Evolutionary conservation across 2,329 filamentous ascomycete genomes (phyloP).

Genomic region (Paecilomyces sp.): DNA sequence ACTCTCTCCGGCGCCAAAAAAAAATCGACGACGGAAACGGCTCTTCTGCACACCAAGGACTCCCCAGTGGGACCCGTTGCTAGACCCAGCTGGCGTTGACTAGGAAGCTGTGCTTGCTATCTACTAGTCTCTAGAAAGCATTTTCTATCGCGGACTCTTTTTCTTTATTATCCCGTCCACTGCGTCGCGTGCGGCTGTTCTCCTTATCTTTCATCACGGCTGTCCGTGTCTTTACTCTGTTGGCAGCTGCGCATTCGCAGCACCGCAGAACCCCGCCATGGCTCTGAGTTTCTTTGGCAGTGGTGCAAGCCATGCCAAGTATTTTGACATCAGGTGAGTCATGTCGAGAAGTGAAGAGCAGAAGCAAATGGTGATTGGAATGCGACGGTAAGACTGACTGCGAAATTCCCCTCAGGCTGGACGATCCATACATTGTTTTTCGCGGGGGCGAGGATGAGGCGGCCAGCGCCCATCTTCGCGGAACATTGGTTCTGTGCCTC

Average conservation of each 20-base stretch:
- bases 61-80: background rate
- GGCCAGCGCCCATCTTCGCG: constrained; percentile 66
- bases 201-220: background rate
- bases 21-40: constrained; percentile 2
- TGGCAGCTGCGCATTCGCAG: background rate
- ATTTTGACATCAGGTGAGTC: constrained; percentile 42
- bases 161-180: background rate
- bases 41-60: background rate
- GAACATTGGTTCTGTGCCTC: constrained; percentile 66
- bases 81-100: background rate
- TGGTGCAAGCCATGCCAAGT: constrained; percentile 39
- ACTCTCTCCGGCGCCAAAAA: background rate
- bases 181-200: background rate
- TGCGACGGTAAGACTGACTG: constrained; percentile 11
- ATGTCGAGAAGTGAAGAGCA: background rate
- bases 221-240: background rate
- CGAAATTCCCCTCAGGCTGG: constrained; percentile 47
- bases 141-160: background rate
- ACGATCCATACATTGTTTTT: constrained; percentile 73
- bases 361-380: background rate
- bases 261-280: constrained; percentile 19
- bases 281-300: constrained; percentile 40
- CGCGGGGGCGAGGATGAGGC: constrained; percentile 69
- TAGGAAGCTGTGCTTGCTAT: background rate
- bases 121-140: background rate